Base-by-base conservation (phyloP, 495 filamentous ascomycete species). In the Talaromyces thailandensis region DNA sequence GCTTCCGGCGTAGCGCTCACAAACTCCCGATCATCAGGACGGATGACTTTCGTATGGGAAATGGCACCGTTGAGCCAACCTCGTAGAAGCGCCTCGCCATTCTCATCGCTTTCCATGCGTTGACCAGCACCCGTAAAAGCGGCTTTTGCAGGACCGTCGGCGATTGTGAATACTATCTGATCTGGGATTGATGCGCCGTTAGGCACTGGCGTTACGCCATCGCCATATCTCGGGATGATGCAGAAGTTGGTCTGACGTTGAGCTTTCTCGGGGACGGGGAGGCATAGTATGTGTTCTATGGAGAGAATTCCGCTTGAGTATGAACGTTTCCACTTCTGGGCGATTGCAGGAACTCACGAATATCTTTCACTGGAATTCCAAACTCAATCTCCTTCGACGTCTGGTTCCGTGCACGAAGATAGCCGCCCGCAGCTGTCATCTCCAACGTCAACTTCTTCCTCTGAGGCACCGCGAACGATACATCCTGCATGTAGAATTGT, bases 211-310 rank as follows among this genome's bases (percentile, higher is more conserved):
- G 71, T 76, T 71, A 91, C 75, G 68, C 84, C 80, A 76, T 87
- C 80, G 9, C 74, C 78, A 50, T 76, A 75, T 21, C 77, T 70
- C 4, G 93, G 91, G 62, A 98, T 86, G 63, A 98, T 75, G 68
- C 93, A 82, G 70, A 96, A 96, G 69, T 94, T 96, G 77, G 88
- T 86, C 70, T 96, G 92, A 56, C 88, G 85, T 67, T 91, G 88
- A 12, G 87, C 79, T 70, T 97, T 97, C 63, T 98, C 94, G 1
- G 94, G 94, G 0, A 96, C 89, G 2, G 93, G 92, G 43, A 98
- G 86, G 71, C 84, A 90, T 64, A 90, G 80, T 51, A 84, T 81
- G 69, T 93, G 88, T 64, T 89, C 91, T 91, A 70, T 26, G 25
- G 6, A 43, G 14, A 26, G 2, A 51, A 0, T 5, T 21, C 23